Base-by-base conservation (phyloP, 441 rosid genomes). In the Croton setiger region DNA sequence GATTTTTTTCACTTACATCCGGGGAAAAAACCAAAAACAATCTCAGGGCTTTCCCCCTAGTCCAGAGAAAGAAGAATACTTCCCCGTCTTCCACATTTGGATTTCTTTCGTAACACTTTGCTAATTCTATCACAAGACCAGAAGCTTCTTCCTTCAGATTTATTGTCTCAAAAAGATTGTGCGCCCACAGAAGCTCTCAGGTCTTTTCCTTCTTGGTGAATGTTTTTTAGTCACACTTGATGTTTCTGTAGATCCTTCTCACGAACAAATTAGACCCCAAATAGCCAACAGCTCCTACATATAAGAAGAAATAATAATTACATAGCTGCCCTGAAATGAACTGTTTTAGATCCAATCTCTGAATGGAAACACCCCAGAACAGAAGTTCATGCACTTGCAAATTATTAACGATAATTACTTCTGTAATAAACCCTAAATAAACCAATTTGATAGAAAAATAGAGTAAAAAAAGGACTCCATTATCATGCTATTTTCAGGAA, bases 201-300 rank as follows among this genome's bases (percentile, higher is more conserved):
- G 76, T 62, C 79, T 17, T 13, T 44, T 60, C 77, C 60, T n/a
- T 59, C 9, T 15, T 55, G 7, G 9, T 18, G 4, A 58, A 11
- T 39, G 63, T 27, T 27, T 27, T 74, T 74, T 84, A 92, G 76
- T 89, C 96, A 64, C 97, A 92, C 82, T 92, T 90, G 81, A 92
- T 92, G 90, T 92, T 92, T 72, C 95, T 90, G 87, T 90, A 90
- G 82, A 92, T 92, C 81, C 95, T 90, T 85, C 97, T 83, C 76
- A 92, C 97, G 54, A 92, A 90, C 85, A 90, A 77, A 78, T 92
- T 88, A 18, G 98, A 92, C 53, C 98, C 98, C 23, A 92, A 81
- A 71, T 82, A 87, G 55, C 98, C 98, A 70, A 92, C 98, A 68
- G 97, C 98, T 69, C 98, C 98, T 92, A 85, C 83, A 77, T 55